Evolutionary conservation across 164 flowering plant species (phyloP).

Genomic region (Annona cherimola): DNA sequence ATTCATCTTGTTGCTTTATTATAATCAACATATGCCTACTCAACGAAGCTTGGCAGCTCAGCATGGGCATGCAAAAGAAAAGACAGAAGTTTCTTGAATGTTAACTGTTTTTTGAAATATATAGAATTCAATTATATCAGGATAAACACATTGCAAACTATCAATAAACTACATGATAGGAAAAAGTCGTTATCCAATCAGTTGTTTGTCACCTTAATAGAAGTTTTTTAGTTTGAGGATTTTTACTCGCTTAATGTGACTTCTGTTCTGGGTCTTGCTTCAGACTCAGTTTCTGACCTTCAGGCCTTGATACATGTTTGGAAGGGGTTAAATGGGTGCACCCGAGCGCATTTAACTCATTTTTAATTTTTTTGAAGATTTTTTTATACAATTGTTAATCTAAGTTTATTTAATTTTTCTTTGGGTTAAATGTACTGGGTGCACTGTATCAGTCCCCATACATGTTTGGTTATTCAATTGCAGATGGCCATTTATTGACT

Average conservation of each 20-base stretch:
- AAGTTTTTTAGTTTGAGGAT: not conserved
- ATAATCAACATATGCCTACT: not conserved
- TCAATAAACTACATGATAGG: no score
- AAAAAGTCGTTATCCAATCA: not conserved
- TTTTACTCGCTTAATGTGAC: no score
- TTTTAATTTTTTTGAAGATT: no score
- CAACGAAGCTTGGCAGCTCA: not conserved
- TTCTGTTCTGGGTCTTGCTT: no score
- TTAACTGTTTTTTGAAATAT: not conserved
- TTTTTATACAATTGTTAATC: no score
- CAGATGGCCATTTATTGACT: not conserved
- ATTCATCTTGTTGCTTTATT: not conserved
- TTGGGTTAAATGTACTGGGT: not conserved
- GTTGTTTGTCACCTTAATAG: not conserved
- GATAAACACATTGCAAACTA: not conserved
- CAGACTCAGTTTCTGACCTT: no score
- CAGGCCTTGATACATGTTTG: no score
- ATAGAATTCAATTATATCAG: not conserved
- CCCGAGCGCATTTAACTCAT: no score
- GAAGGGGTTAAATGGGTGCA: no score
- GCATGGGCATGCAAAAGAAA: not conserved
- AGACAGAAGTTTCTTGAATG: no score
- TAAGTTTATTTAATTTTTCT: no score
- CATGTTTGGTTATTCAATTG: not conserved
- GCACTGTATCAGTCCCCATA: not conserved